phyloP scores from a whole-genome alignment of 164 flowering plant genomes.

The Piper longum region DNA sequence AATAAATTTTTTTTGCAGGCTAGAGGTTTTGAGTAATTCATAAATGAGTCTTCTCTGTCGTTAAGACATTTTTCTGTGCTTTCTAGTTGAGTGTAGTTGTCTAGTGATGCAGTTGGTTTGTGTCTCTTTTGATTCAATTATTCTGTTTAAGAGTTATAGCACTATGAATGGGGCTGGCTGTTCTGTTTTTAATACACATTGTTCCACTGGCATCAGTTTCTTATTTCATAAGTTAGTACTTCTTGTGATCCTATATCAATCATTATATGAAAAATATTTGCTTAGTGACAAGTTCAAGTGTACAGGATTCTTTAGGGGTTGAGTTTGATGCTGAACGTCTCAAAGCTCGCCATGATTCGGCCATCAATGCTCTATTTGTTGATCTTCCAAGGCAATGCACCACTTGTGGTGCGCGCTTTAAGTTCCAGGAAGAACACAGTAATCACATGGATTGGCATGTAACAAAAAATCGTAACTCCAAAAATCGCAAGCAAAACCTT shows the following conservation, averaged over 20 bases:
- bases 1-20: too few relatives aligned
- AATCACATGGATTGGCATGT: conserved; percentile 99
- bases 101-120: too few relatives aligned
- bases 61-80: too few relatives aligned
- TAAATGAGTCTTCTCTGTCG: too few relatives aligned
- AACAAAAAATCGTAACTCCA: conserved; percentile 73
- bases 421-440: conserved; percentile 80
- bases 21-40: too few relatives aligned
- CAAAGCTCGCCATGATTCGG: conserved; percentile 67
- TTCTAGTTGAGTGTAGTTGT: too few relatives aligned
- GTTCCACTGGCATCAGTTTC: not conserved
- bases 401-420: conserved; percentile 83
- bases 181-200: not conserved
- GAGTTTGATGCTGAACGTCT: conserved; percentile 70
- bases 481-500: conserved; percentile 75
- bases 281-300: conserved; percentile 1
- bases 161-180: not conserved
- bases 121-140: too few relatives aligned
- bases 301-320: conserved; percentile 66
- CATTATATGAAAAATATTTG: too few relatives aligned
- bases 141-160: not conserved
- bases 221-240: conserved; percentile 2
- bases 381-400: conserved; percentile 92
- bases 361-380: conserved; percentile 55
- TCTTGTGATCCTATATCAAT: not conserved